Evolutionary conservation across 1,284 basidiomycete genomes (phyloP), one percentile per base, ranked within the genome.

Genomic region (Ceratorhiza oryzae-sativae): DNA sequence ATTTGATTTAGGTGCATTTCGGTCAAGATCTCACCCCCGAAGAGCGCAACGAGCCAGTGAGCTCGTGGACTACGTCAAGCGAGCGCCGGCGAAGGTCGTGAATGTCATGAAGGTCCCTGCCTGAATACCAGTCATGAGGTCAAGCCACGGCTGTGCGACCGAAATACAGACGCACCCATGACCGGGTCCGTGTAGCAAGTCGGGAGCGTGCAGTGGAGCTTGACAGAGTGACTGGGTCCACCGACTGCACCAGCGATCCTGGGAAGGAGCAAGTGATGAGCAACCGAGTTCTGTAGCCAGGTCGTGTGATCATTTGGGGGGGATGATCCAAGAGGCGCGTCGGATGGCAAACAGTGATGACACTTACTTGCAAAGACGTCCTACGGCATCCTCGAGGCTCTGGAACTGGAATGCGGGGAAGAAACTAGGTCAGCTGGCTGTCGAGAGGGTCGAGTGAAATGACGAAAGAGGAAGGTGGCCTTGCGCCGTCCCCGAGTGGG

Each of bases 51-150:
- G 84, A 83, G 74, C 86, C 84, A 49, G 89, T 78, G 45, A 90
- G 81, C 73, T 87, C 84, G 76, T 90, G 89, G 46, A 90, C 84
- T 79, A 90, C 88, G 34, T 85, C 75, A n/a, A 91, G 82, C 48
- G 86, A 86, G 58, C 87, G 85, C 49, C 87, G 84, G 48, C 87
- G 83, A 75, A 91, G 79, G 77, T 90, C 84, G 75, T 89, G 81
- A 76, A 91, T 82, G 82, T 92, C 85, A 79, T 91, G 82, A 67
- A 92, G 82, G 78, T 74, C 73, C n/a, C 71, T 58, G 18, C 73
- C 73, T 65, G 45, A 30, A 36, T 15, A 63, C 45, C 13, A 59
- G 36, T 60, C 41, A 58, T 68, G 65, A 68, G 65, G 32, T n/a
- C 20, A 27, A 34, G 20, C 25, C 39, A 34, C 9, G 39, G 51